phyloP scores from a whole-genome alignment of 164 flowering plant species.

The Santalum album region DNA sequence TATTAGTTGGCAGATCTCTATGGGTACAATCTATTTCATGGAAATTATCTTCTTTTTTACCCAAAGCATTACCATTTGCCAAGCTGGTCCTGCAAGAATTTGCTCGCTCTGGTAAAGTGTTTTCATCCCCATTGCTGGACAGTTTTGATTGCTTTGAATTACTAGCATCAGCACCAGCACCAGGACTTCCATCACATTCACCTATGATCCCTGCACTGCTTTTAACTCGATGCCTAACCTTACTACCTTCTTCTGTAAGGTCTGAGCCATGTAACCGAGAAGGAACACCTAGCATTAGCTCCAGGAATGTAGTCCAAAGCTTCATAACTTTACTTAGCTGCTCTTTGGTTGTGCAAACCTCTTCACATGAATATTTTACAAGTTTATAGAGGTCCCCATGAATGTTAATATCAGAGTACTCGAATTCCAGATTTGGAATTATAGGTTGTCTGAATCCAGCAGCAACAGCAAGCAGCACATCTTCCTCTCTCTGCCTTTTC shows the following conservation, averaged over 20 bases:
- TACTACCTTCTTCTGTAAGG: slow-evolving; percentile 21
- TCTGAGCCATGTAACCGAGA: slow-evolving; percentile 23
- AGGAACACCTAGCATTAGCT: slow-evolving; percentile 53
- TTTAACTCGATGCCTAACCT: slow-evolving; percentile 16
- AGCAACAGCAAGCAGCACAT: slow-evolving; percentile 35
- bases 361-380: slow-evolving; percentile 61
- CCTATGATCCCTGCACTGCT: slow-evolving; percentile 15
- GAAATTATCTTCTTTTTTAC: slow-evolving; percentile 16
- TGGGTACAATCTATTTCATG: slow-evolving; percentile 6
- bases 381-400: slow-evolving; percentile 59
- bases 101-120: slow-evolving; percentile 11
- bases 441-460: slow-evolving; percentile 41
- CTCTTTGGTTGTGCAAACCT: slow-evolving; percentile 54
- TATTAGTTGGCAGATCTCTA: slow-evolving; percentile 9
- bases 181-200: slow-evolving; percentile 27
- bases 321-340: slow-evolving; percentile 43
- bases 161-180: slow-evolving; percentile 14
- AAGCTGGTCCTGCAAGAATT: slow-evolving; percentile 16
- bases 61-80: slow-evolving; percentile 18
- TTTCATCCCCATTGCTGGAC: slow-evolving; percentile 22
- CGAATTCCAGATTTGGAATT: slow-evolving; percentile 40
- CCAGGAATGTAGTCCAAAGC: slow-evolving; percentile 52
- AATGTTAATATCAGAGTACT: slow-evolving; percentile 31
- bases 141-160: slow-evolving; percentile 21
- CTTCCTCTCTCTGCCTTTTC: slow-evolving; percentile 44